Base-by-base conservation (phyloP, 1,139 yeast species). In the Lodderomyces theae region DNA sequence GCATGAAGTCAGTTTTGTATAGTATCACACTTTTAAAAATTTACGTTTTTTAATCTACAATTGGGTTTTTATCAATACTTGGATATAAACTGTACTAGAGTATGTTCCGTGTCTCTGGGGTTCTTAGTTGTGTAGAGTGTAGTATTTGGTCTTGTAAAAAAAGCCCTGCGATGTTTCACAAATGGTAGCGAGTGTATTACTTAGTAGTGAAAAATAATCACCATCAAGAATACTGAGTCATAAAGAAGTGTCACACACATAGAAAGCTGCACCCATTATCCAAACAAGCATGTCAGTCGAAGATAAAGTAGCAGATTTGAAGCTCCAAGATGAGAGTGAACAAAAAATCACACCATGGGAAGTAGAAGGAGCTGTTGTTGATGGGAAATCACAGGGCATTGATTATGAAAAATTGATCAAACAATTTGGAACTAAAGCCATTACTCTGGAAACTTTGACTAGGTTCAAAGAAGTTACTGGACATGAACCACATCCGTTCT, bases 321-420 rank as follows among this genome's bases (percentile, higher is more conserved):
- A 23, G 12, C n/a, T 29, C 18, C 22, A 33, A 16, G 34, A 35
- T 2, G 50, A 51, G 16, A 74, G 74, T 36, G 90, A 80, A 42
- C 95, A 86, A 61, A 74, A 72, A 39, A 79, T 94, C 51, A 94
- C 98, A 0, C 98, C 98, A 36, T 92, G 98, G 97, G 97, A 92
- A 60, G 99, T 94, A 21, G 96, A 87, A 64, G 99, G 98, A 46
- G 98, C 97, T 3, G 95, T 90, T 36, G 96, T 87, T 39, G 95
- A 89, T 55, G 99, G 99, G 37, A 72, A 84, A 56, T 79, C 86
- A 16, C 89, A 85, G 60, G 90, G 82, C 25, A 90, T 92, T 51
- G 97, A 92, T 66, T 92, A 92, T 63, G 92, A 86, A 47, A 87
- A 87, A 64, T 74, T 92, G 52, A 85, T 88, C 52, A 70, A 73